Percentiles rank a stretch among this genome's conserved stretches.
Conservation (phyloP, 805 yeast species). For the Wickerhamiella dianesei region DNA sequence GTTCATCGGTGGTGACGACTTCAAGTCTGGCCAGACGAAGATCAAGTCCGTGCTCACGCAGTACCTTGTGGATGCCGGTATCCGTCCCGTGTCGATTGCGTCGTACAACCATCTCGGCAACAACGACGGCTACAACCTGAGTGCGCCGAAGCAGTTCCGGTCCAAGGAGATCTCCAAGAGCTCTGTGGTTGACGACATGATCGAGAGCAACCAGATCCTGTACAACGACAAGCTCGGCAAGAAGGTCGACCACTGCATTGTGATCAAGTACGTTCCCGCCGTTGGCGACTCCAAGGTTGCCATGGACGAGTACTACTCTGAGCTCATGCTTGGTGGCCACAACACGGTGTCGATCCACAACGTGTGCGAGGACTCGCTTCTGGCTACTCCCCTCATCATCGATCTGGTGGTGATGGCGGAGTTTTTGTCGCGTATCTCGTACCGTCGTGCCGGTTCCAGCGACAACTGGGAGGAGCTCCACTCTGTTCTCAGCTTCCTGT, state of each 20-base stretch:
- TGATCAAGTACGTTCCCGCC: conserved; percentile 84
- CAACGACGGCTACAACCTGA: conserved; percentile 86
- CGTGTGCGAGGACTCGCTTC: conserved; percentile 88
- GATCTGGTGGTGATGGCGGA: conserved; percentile 85
- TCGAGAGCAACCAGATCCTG: conserved; percentile 70
- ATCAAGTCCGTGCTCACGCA: conserved; percentile 93
- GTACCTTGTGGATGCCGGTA: conserved; percentile 93
- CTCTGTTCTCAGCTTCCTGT: conserved; percentile 71
- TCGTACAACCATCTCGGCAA: conserved; percentile 94
- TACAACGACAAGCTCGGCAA: conserved; percentile 70
- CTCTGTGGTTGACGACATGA: conserved; percentile 87
- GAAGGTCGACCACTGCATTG: conserved; percentile 84
- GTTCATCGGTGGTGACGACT: conserved; percentile 93
- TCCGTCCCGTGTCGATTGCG: conserved; percentile 85
- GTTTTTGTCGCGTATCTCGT: conserved; percentile 73
- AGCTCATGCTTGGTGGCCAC: conserved; percentile 95
- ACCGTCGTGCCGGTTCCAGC: conserved; percentile 41
- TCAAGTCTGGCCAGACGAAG: conserved; percentile 94
- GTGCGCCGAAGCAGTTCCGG: conserved; percentile 85
- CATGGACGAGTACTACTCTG: conserved; percentile 96
- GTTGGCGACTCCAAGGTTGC: conserved; percentile 96
- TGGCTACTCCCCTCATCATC: conserved; percentile 89
- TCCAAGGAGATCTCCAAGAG: conserved; percentile 91
- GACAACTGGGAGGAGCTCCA: conserved; percentile 52
- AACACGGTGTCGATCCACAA: conserved; percentile 88